These are phyloP conservation scores for Suaeda aralocaspica DNA, from an alignment of 148 eudicot species.

Conservation along the genomic window DNA sequence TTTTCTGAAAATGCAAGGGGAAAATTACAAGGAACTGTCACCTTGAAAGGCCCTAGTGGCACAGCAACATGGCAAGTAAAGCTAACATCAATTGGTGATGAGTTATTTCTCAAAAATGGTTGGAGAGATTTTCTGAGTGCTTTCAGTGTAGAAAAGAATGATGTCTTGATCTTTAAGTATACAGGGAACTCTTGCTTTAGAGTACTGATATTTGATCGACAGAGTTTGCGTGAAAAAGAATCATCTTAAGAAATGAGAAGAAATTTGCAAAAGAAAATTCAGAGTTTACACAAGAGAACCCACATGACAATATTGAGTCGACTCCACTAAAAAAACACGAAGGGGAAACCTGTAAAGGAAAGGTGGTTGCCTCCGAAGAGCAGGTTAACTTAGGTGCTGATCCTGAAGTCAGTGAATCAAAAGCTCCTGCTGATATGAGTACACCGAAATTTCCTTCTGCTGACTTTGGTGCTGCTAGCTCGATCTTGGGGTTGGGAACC, in stretches of 20 bases:
- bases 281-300: conserved; percentile 24
- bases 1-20: conserved; percentile 36
- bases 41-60: conserved; percentile 49
- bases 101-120: conserved; percentile 32
- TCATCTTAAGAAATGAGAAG: conserved; percentile 28
- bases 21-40: conserved; percentile 28
- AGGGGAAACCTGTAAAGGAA: conserved; percentile 4
- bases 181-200: conserved; percentile 41
- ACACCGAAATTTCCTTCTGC: neutral
- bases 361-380: neutral
- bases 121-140: conserved; percentile 47
- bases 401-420: neutral
- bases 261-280: conserved; percentile 15
- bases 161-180: conserved; percentile 47
- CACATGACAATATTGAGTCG: conserved; percentile 10
- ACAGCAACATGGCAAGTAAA: conserved; percentile 41
- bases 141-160: conserved; percentile 38
- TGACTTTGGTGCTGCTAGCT: neutral
- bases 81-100: conserved; percentile 27
- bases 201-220: conserved; percentile 36
- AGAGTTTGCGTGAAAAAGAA: conserved; percentile 50
- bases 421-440: neutral
- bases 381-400: neutral
- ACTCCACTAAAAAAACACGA: conserved; percentile 22
- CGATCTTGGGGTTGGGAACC: conserved; percentile 14